Percentiles rank a stretch among this genome's conserved stretches.
Evolutionary conservation across 768 basidiomycete species (phyloP).

Genomic region (Termitomyces sp.): DNA sequence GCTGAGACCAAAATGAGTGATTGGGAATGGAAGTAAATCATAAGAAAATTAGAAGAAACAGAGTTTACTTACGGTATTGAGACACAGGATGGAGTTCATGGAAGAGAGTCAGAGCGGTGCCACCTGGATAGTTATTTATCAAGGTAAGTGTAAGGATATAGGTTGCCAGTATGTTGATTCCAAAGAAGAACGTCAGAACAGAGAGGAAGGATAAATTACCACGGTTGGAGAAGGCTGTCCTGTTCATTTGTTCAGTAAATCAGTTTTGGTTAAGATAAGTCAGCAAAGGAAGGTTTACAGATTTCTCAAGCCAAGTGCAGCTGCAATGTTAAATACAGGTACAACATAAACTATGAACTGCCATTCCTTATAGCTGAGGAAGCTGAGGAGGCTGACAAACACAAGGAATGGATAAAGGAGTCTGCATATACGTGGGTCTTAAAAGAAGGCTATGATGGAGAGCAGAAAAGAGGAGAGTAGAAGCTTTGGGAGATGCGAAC

Average conservation of each 20-base stretch:
- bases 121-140: conserved; percentile 85
- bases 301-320: conserved; percentile 57
- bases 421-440: conserved; percentile 44
- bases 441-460: conserved; percentile 43
- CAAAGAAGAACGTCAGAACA: conserved; percentile 40
- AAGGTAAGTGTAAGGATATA: conserved; percentile 53
- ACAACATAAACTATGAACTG: conserved; percentile 89
- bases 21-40: not conserved
- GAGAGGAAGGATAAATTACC: conserved; percentile 40
- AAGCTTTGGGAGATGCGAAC: conserved; percentile 69
- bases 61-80: conserved; percentile 9
- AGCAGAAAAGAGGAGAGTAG: conserved; percentile 63
- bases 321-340: conserved; percentile 76
- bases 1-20: conserved; percentile 4
- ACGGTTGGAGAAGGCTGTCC: conserved; percentile 45
- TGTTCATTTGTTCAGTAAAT: conserved; percentile 16
- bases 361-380: conserved; percentile 94
- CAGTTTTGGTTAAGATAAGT: not conserved
- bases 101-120: conserved; percentile 59
- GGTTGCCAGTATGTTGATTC: conserved; percentile 48
- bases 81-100: conserved; percentile 40
- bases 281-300: conserved; percentile 44
- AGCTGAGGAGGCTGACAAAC: conserved; percentile 65
- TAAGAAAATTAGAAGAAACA: not conserved
- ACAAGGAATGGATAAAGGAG: conserved; percentile 46